These are phyloP conservation scores for Physaria fendleri DNA, from an alignment of 345 rosid species.

Conservation along the genomic window DNA sequence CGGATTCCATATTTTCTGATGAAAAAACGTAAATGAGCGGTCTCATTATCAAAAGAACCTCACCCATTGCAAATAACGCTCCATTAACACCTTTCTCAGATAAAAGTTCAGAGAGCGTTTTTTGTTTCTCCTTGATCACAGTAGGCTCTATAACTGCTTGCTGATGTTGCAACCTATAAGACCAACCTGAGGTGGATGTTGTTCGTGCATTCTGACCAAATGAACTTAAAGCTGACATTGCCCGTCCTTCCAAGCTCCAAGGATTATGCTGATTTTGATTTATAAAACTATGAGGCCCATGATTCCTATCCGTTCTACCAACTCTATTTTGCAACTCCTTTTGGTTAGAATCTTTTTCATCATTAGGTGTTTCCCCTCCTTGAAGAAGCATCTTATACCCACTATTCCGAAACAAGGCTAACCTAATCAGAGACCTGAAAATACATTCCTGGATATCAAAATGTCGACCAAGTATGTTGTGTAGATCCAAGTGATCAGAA, in stretches of 20 bases:
- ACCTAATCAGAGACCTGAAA: slow-evolving; percentile 59
- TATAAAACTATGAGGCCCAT: slow-evolving; percentile 24
- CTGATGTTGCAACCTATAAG: slow-evolving; percentile 56
- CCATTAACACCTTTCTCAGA: slow-evolving; percentile 55
- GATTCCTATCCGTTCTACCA: slow-evolving; percentile 26
- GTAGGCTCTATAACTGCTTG: slow-evolving; percentile 49
- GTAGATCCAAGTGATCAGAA: slow-evolving; percentile 3
- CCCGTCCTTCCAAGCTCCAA: slow-evolving; percentile 77
- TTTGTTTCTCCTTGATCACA: no score
- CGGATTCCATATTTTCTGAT: slow-evolving; percentile 68
- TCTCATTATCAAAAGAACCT: slow-evolving; percentile 65
- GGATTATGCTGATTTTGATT: slow-evolving; percentile 33
- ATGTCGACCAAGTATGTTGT: background rate
- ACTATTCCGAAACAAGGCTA: slow-evolving; percentile 60
- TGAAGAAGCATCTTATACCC: slow-evolving; percentile 94
- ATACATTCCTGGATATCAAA: slow-evolving; percentile 8
- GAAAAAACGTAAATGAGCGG: slow-evolving; percentile 91
- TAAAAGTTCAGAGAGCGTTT: no score
- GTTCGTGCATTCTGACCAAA: slow-evolving; percentile 73
- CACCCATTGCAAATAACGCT: slow-evolving; percentile 57
- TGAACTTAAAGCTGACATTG: slow-evolving; percentile 66
- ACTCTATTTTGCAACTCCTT: slow-evolving; percentile 29
- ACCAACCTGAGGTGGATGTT: slow-evolving; percentile 46
- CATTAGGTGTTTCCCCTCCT: slow-evolving; percentile 77
- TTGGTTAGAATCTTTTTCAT: slow-evolving; percentile 38